A percentile compares a stretch with the other conserved stretches of the same genome.
Evolutionary conservation across 768 basidiomycete genomes (phyloP).

Genomic region (Leccinum broughii): DNA sequence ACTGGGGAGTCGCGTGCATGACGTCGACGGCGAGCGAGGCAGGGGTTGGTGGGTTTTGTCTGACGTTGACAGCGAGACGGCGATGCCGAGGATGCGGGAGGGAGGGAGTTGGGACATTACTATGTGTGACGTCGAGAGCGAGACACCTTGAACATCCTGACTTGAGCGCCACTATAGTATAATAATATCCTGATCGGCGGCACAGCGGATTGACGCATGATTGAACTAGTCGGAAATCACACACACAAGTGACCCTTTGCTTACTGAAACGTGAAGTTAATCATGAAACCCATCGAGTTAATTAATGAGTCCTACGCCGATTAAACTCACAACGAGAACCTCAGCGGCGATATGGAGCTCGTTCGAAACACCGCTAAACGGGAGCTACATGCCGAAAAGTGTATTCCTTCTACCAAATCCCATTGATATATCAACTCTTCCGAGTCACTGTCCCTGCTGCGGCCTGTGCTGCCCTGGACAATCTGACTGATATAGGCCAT

Average conservation of each 20-base stretch:
- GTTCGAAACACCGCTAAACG: constrained; percentile 82
- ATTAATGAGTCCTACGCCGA: constrained; percentile 89
- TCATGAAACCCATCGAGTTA: constrained; percentile 95
- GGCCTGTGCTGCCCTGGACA: too few relatives aligned
- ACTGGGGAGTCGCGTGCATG: too few relatives aligned
- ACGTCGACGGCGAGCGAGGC: too few relatives aligned
- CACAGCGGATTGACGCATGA: constrained; percentile 93
- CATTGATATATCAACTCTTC: too few relatives aligned
- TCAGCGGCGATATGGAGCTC: constrained; percentile 84
- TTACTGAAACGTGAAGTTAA: constrained; percentile 88
- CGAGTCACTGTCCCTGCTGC: too few relatives aligned
- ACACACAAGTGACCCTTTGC: constrained; percentile 72
- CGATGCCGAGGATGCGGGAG: too few relatives aligned
- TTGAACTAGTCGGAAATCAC: constrained; percentile 98
- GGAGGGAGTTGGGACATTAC: too few relatives aligned
- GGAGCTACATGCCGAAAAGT: constrained; percentile 67
- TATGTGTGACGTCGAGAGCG: too few relatives aligned
- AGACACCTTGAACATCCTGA: constrained; percentile 72
- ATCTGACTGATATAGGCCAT: too few relatives aligned
- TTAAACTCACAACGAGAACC: constrained; percentile 83
- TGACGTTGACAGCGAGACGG: too few relatives aligned
- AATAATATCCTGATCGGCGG: constrained; percentile 62
- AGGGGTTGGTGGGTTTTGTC: too few relatives aligned
- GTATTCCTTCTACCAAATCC: too few relatives aligned
- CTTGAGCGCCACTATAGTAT: constrained; percentile 74